A percentile compares a stretch with the other conserved stretches of the same genome.
Conservation (phyloP, 2,329 filamentous ascomycete species). For the Trichoderma brevicompactum region DNA sequence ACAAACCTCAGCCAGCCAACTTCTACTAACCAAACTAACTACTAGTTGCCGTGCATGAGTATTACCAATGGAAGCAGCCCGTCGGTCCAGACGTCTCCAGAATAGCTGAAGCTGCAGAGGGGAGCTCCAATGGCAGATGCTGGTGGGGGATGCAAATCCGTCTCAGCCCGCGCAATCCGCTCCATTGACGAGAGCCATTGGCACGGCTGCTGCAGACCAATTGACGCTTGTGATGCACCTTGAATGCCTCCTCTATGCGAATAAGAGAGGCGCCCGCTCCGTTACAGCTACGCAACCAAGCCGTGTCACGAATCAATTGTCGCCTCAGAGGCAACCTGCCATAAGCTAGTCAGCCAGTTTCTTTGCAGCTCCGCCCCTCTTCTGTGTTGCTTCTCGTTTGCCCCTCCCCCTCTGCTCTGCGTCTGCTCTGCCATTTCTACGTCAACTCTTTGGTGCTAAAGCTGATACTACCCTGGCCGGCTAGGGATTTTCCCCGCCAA, state of each 20-base stretch:
- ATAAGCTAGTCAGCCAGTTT: no score
- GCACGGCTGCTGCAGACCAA: background rate
- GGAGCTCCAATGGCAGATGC: background rate
- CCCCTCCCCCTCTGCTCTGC: background rate
- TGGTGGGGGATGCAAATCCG: background rate
- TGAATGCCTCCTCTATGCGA: no score
- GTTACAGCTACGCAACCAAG: no score
- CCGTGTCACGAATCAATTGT: no score
- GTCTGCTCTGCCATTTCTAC: background rate
- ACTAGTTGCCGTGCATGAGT: background rate
- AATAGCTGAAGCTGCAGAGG: background rate
- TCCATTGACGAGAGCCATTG: background rate
- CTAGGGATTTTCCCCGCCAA: slow-evolving; percentile 3
- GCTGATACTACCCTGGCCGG: background rate
- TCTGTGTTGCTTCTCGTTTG: no score
- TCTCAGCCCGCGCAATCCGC: background rate
- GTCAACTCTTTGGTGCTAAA: no score
- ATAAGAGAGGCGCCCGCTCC: no score
- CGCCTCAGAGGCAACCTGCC: no score
- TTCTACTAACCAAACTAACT: background rate
- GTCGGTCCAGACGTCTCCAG: background rate
- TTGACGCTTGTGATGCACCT: background rate
- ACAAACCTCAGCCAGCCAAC: no score
- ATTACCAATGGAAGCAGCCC: no score
- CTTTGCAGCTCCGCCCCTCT: no score